These are phyloP conservation scores for Penicillium sp. DNA, from an alignment of 2,329 filamentous ascomycete species.

Conservation along the genomic window DNA sequence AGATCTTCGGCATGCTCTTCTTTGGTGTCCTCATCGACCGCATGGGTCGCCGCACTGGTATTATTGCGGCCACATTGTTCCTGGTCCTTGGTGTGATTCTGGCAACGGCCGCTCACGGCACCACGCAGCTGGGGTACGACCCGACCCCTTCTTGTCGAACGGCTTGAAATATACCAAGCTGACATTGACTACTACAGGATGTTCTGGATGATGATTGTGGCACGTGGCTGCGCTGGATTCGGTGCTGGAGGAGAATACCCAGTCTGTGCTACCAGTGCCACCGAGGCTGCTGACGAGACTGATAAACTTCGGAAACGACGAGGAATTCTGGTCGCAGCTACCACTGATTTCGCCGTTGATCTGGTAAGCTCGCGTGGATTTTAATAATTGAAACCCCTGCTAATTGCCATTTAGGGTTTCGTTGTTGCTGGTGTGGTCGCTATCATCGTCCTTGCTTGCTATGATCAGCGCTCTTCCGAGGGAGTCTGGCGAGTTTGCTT, in stretches of 20 bases:
- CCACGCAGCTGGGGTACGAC: slow-evolving; percentile 31
- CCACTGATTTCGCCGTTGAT: slow-evolving; percentile 28
- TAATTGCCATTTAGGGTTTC: slow-evolving; percentile 19
- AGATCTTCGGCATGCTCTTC: slow-evolving; percentile 57
- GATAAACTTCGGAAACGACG: slow-evolving; percentile 19
- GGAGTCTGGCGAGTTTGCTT: slow-evolving; percentile 53
- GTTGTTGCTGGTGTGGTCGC: slow-evolving; percentile 24
- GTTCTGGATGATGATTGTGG: slow-evolving; percentile 53
- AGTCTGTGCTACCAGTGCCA: slow-evolving; percentile 27
- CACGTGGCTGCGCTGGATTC: slow-evolving; percentile 27
- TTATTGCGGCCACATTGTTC: slow-evolving; percentile 49
- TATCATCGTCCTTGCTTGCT: slow-evolving; percentile 27
- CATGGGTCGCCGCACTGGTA: slow-evolving; percentile 52
- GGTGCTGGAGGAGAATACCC: slow-evolving; percentile 47
- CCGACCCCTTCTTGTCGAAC: neutral
- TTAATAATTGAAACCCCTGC: neutral
- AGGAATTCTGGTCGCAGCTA: slow-evolving; percentile 27
- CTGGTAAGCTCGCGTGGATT: slow-evolving; percentile 10
- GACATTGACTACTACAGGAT: slow-evolving; percentile 23
- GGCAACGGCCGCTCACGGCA: slow-evolving; percentile 49
- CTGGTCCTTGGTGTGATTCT: slow-evolving; percentile 50
- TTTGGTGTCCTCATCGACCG: slow-evolving; percentile 55
- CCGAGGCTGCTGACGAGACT: slow-evolving; percentile 29
- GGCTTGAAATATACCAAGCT: neutral
- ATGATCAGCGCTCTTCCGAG: slow-evolving; percentile 16